Evolutionary conservation across 345 rosid genomes (phyloP).

Genomic region (Aethionema arabicum): DNA sequence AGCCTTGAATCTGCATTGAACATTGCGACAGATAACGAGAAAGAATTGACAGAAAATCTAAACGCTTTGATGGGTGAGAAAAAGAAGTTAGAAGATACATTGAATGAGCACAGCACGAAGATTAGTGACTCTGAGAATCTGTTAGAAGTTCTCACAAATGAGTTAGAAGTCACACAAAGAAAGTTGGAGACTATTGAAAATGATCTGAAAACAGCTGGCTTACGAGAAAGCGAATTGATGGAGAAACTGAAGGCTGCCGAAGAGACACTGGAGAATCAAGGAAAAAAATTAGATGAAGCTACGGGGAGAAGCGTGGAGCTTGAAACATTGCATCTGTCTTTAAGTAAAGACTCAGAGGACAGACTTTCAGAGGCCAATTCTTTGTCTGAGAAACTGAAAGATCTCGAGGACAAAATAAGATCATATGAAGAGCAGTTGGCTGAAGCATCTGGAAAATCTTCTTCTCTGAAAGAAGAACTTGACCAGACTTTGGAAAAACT

Average conservation of each 20-base stretch:
- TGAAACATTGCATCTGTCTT: slow-evolving; percentile 55
- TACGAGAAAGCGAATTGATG: slow-evolving; percentile 61
- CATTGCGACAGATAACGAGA: slow-evolving; percentile 61
- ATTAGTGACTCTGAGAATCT: slow-evolving; percentile 71
- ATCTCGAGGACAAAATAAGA: slow-evolving; percentile 58
- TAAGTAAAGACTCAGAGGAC: slow-evolving; percentile 61
- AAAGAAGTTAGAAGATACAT: slow-evolving; percentile 63
- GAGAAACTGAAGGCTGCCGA: slow-evolving; percentile 77
- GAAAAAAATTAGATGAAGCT: slow-evolving; percentile 55
- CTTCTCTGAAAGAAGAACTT: slow-evolving; percentile 67
- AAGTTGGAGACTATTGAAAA: slow-evolving; percentile 63
- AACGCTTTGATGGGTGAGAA: slow-evolving; percentile 59
- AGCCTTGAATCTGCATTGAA: slow-evolving; percentile 74
- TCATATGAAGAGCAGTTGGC: slow-evolving; percentile 61
- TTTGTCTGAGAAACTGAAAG: slow-evolving; percentile 58
- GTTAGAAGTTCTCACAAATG: slow-evolving; percentile 63
- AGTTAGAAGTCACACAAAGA: slow-evolving; percentile 58
- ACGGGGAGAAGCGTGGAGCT: slow-evolving; percentile 57
- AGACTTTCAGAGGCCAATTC: slow-evolving; percentile 70
- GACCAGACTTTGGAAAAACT: slow-evolving; percentile 53
- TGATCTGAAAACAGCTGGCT: slow-evolving; percentile 59
- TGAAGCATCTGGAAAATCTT: slow-evolving; percentile 52
- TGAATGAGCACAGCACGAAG: slow-evolving; percentile 47
- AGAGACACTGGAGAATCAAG: slow-evolving; percentile 63
- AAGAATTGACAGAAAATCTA: slow-evolving; percentile 54